Conservation (phyloP, 257 asterid genomes). For the Penstemon davidsonii region DNA sequence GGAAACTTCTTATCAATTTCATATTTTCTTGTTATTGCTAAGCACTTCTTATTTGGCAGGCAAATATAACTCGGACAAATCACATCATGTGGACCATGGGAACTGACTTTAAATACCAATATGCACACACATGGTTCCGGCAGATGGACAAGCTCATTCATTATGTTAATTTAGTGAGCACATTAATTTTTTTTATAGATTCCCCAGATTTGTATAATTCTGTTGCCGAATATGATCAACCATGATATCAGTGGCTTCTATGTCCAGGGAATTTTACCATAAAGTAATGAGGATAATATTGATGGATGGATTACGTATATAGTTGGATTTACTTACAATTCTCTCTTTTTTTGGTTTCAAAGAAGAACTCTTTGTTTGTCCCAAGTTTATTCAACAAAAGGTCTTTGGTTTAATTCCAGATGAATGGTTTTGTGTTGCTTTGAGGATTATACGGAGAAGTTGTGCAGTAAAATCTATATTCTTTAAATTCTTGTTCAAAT, state of each 20-base stretch:
- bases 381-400: slow-evolving; percentile 6
- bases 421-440: too few relatives aligned
- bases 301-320: not conserved
- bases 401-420: not conserved
- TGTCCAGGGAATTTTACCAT: slow-evolving; percentile 6
- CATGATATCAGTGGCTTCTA: not conserved
- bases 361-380: not conserved
- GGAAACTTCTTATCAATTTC: not conserved
- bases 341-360: not conserved
- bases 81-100: slow-evolving; percentile 63
- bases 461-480: too few relatives aligned
- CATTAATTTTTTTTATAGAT: not conserved
- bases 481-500: too few relatives aligned
- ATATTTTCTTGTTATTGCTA: not conserved
- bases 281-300: not conserved
- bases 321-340: not conserved
- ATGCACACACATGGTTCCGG: slow-evolving; percentile 52
- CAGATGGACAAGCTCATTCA: slow-evolving; percentile 62
- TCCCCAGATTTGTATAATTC: not conserved
- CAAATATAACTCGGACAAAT: slow-evolving; percentile 49
- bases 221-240: slow-evolving; percentile 3
- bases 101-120: slow-evolving; percentile 51
- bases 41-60: slow-evolving; percentile 31
- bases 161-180: slow-evolving; percentile 48
- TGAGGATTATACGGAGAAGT: too few relatives aligned